phyloP scores from a whole-genome alignment of 2,329 filamentous ascomycete genomes.

The Fusarium sarcochroum region DNA sequence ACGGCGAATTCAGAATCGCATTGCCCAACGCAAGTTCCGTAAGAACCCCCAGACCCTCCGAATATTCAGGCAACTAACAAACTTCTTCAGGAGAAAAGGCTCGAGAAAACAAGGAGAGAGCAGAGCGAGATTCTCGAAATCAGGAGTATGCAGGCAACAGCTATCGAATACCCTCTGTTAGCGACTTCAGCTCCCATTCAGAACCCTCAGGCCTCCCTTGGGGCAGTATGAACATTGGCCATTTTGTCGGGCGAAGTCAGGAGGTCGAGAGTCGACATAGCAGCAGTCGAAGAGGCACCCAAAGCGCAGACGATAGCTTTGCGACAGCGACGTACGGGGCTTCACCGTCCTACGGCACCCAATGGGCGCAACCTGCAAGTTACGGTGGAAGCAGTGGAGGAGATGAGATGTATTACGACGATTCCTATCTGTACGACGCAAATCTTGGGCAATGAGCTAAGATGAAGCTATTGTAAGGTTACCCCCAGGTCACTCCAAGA shows the following conservation, averaged over 20 bases:
- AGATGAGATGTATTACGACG: slow-evolving; percentile 54
- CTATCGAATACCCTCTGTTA: slow-evolving; percentile 72
- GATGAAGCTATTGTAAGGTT: slow-evolving; percentile 29
- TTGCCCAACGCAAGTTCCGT: slow-evolving; percentile 84
- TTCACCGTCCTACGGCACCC: slow-evolving; percentile 42
- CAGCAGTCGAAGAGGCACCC: slow-evolving; percentile 57
- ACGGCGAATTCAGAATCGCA: slow-evolving; percentile 81
- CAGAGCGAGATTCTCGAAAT: slow-evolving; percentile 74
- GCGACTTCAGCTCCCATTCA: slow-evolving; percentile 65
- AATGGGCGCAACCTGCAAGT: slow-evolving; percentile 50
- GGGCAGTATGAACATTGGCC: slow-evolving; percentile 76
- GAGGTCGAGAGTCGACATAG: slow-evolving; percentile 62
- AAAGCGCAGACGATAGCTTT: slow-evolving; percentile 54
- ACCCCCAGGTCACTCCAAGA: neutral
- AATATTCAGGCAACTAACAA: neutral
- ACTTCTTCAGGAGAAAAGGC: slow-evolving; percentile 73
- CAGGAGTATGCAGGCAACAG: slow-evolving; percentile 73
- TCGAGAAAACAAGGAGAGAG: slow-evolving; percentile 75
- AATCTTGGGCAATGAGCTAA: slow-evolving; percentile 33
- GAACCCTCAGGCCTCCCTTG: slow-evolving; percentile 77
- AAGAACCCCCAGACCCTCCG: slow-evolving; percentile 51
- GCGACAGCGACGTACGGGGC: slow-evolving; percentile 48
- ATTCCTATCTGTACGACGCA: slow-evolving; percentile 50
- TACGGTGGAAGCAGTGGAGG: slow-evolving; percentile 53
- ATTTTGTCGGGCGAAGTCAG: slow-evolving; percentile 66